phyloP scores from a whole-genome alignment of 2,329 filamentous ascomycete genomes.

The Ophiobolus disseminans region DNA sequence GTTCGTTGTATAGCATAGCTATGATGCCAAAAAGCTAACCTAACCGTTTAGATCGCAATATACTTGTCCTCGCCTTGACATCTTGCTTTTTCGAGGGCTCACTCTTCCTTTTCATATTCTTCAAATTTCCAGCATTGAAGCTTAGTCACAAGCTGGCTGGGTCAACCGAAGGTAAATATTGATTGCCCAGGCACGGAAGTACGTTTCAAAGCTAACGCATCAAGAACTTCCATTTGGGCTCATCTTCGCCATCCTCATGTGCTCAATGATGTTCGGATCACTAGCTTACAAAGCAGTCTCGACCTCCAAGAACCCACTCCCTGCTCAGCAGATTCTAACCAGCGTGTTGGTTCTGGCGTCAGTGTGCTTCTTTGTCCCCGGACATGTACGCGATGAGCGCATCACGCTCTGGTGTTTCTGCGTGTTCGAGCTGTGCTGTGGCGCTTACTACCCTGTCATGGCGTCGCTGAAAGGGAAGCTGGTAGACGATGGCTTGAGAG shows the following conservation, averaged over 20 bases:
- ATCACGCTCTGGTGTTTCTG: constrained; percentile 65
- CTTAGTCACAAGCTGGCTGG: constrained; percentile 37
- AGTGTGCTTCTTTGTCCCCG: constrained; percentile 39
- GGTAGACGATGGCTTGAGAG: constrained; percentile 62
- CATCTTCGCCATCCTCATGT: constrained; percentile 67
- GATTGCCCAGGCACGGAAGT: not conserved
- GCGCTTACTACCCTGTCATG: constrained; percentile 65
- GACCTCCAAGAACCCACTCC: constrained; percentile 23
- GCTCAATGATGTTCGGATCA: constrained; percentile 65
- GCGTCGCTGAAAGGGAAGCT: constrained; percentile 62
- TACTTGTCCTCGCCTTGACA: constrained; percentile 60
- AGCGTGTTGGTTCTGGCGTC: constrained; percentile 35
- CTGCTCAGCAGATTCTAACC: constrained; percentile 39
- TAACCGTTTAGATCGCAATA: constrained; percentile 50
- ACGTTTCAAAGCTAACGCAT: constrained; percentile 8
- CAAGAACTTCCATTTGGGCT: constrained; percentile 56
- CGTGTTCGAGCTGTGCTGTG: constrained; percentile 64
- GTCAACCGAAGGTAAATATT: constrained; percentile 34
- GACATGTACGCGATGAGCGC: constrained; percentile 53
- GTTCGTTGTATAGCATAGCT: constrained; percentile 4
- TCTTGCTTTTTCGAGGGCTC: constrained; percentile 67
- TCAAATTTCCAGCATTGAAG: constrained; percentile 65
- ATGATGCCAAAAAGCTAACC: not conserved
- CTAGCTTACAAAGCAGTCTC: constrained; percentile 57
- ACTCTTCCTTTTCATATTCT: constrained; percentile 70